Conservation (phyloP, 1,284 basidiomycete genomes). For the Leucoagaricus sp. region DNA sequence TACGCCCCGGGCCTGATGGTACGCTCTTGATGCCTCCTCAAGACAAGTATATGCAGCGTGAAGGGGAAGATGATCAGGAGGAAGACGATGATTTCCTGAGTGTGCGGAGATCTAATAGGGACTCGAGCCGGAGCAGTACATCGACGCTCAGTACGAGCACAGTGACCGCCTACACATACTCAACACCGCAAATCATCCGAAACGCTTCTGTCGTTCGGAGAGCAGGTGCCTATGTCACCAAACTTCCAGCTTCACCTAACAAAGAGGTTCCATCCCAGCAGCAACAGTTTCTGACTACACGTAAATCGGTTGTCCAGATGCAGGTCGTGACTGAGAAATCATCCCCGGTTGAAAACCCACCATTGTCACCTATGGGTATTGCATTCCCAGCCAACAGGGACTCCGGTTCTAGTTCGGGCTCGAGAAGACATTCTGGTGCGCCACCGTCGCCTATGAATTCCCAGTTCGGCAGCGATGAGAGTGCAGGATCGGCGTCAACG, state of each 20-base stretch:
- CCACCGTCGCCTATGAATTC: conserved; percentile 45
- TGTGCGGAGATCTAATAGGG: conserved; percentile 36
- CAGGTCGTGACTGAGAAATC: neutral
- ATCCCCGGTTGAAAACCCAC: neutral
- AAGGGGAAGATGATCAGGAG: conserved; percentile 21
- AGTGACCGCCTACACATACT: conserved; percentile 29
- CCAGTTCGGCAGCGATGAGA: conserved; percentile 43
- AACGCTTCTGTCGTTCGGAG: conserved; percentile 48
- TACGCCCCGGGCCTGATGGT: conserved; percentile 10
- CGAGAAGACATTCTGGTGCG: conserved; percentile 20
- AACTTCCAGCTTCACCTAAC: neutral
- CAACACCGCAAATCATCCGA: conserved; percentile 46
- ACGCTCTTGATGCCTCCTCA: neutral
- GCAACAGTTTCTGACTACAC: neutral
- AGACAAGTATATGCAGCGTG: conserved; percentile 12
- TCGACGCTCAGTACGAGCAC: conserved; percentile 36
- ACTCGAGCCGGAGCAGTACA: conserved; percentile 49
- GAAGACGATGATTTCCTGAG: conserved; percentile 21
- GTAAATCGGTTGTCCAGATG: neutral
- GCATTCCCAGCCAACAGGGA: conserved; percentile 15
- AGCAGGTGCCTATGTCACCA: conserved; percentile 45
- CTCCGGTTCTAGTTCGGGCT: conserved; percentile 18
- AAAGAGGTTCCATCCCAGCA: neutral
- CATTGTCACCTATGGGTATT: conserved; percentile 15
- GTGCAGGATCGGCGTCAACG: conserved; percentile 29